Evolutionary conservation across 768 basidiomycete species (phyloP).

Genomic region (Lactarius akahatsu): DNA sequence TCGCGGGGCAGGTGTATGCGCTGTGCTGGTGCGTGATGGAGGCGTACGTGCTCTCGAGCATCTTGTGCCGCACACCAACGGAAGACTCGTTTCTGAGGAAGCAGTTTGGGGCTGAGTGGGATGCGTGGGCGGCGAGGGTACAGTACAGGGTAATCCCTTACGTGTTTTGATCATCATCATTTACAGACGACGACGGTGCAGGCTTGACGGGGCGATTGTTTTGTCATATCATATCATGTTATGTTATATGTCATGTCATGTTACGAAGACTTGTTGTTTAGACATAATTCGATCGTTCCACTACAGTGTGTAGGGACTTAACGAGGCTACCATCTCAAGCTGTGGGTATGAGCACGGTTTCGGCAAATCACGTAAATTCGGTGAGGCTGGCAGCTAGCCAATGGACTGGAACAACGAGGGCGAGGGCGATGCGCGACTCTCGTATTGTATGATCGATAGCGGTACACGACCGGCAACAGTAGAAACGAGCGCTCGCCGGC

Average conservation of each 20-base stretch:
- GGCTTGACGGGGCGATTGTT: not conserved
- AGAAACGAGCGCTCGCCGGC: not conserved
- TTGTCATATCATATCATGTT: not conserved
- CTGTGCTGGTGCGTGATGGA: conserved; percentile 22
- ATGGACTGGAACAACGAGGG: not conserved
- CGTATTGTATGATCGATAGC: not conserved
- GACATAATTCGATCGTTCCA: not conserved
- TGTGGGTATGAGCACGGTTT: not conserved
- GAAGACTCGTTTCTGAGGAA: conserved; percentile 24
- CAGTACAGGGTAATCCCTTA: conserved; percentile 26
- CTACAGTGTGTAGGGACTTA: not conserved
- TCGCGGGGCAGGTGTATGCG: conserved; percentile 18
- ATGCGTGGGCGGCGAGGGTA: conserved; percentile 26
- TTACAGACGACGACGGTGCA: not conserved
- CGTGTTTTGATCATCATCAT: conserved; percentile 17
- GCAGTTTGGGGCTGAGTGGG: conserved; percentile 28
- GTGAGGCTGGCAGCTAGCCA: not conserved
- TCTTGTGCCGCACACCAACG: conserved; percentile 18
- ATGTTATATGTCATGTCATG: not conserved
- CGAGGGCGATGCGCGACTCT: not conserved
- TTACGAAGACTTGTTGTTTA: not conserved
- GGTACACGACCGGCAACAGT: not conserved
- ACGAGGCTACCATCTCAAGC: not conserved
- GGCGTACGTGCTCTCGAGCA: conserved; percentile 24
- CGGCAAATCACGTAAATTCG: not conserved